These are phyloP conservation scores for Uncinocarpus reesii DNA, from an alignment of 2,329 filamentous ascomycete species.

Conservation along the genomic window DNA sequence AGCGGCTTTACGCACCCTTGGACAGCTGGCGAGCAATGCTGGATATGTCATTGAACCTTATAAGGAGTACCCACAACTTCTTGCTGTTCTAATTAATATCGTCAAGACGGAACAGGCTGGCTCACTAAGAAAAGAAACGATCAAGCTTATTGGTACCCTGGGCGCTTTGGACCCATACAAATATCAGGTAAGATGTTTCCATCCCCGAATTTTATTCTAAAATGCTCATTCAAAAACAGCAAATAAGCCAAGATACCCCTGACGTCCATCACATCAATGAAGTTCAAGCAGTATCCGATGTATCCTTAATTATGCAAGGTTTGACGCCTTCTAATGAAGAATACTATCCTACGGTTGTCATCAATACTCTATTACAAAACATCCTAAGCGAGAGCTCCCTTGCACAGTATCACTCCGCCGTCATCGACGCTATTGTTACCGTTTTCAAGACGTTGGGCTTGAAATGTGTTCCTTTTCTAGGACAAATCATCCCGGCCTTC, in stretches of 20 bases:
- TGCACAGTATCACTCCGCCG: conserved; percentile 78
- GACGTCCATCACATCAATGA: conserved; percentile 64
- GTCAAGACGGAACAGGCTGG: conserved; percentile 87
- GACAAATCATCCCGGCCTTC: conserved; percentile 89
- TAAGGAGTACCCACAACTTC: conserved; percentile 82
- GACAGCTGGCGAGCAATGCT: conserved; percentile 87
- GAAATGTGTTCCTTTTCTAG: conserved; percentile 90
- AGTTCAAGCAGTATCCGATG: conserved; percentile 69
- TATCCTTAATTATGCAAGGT: conserved; percentile 95
- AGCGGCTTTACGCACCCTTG: conserved; percentile 78
- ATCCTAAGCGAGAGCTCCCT: conserved; percentile 87
- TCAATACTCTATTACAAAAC: conserved; percentile 77
- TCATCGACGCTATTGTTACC: conserved; percentile 96
- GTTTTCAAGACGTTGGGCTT: conserved; percentile 94
- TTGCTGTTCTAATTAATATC: conserved; percentile 86
- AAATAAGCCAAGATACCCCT: conserved; percentile 79
- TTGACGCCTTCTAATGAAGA: conserved; percentile 94
- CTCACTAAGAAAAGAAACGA: conserved; percentile 79
- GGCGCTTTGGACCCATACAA: conserved; percentile 94
- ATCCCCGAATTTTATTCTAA: conserved; percentile 4
- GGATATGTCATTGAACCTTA: conserved; percentile 98
- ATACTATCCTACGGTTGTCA: conserved; percentile 96
- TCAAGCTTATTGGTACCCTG: conserved; percentile 90
- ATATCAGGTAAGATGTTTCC: conserved; percentile 60
- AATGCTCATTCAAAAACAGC: conserved; percentile 31